A percentile compares a stretch with the other conserved stretches of the same genome.
These are phyloP conservation scores for Sindora glabra DNA, from an alignment of 306 rosid species.

Conservation along the genomic window DNA sequence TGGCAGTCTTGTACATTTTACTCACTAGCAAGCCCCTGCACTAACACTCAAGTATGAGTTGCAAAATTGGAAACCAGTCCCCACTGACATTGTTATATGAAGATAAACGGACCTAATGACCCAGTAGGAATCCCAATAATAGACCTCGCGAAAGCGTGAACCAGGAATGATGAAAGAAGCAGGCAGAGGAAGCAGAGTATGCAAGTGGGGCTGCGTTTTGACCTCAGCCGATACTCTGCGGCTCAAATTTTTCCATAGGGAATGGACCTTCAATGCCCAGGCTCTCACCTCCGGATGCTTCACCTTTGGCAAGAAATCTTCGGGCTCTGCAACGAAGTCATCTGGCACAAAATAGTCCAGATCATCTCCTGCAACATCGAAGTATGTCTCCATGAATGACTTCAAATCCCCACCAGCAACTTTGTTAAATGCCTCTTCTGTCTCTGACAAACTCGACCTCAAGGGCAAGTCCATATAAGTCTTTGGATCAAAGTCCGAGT, in stretches of 20 bases:
- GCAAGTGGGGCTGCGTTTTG: conserved; percentile 30
- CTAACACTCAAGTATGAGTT: too few relatives aligned
- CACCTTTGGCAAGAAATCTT: conserved; percentile 59
- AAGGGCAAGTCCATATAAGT: conserved; percentile 70
- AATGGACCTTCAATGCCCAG: conserved; percentile 76
- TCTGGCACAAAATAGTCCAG: conserved; percentile 43
- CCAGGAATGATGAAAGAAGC: conserved; percentile 54
- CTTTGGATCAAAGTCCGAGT: conserved; percentile 52
- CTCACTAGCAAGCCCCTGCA: conserved; percentile 77
- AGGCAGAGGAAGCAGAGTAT: conserved; percentile 71
- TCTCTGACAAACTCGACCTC: conserved; percentile 27
- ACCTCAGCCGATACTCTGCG: conserved; percentile 41
- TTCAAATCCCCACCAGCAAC: conserved; percentile 29
- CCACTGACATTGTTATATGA: too few relatives aligned
- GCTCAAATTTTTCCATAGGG: conserved; percentile 67
- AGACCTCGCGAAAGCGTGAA: conserved; percentile 73
- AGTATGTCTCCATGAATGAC: conserved; percentile 23
- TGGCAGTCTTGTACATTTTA: conserved; percentile 79
- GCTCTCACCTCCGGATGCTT: conserved; percentile 47
- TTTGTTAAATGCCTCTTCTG: conserved; percentile 40
- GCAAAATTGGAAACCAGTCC: too few relatives aligned
- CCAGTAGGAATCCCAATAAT: conserved; percentile 99
- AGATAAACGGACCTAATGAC: conserved; percentile 46
- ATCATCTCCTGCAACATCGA: conserved; percentile 64
- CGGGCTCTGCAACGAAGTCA: conserved; percentile 54